Evolutionary conservation across 2,329 filamentous ascomycete species (phyloP).

Genomic region (Arthrobotrys iridis): DNA sequence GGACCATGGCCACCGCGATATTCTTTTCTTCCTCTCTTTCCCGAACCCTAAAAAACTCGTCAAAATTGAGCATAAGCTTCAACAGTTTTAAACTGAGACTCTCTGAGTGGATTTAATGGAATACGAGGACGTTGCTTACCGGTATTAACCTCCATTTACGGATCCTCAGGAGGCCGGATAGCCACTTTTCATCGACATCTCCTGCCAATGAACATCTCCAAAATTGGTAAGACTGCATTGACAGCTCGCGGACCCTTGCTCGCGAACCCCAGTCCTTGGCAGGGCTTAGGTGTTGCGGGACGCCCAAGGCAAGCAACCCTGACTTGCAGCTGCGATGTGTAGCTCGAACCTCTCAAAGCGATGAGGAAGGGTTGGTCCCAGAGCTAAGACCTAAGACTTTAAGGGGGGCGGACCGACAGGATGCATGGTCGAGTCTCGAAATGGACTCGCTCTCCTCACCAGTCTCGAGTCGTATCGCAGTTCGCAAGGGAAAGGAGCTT

Average conservation of each 20-base stretch:
- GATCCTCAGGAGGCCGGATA: neutral
- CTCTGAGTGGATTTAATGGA: neutral
- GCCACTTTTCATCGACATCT: slow-evolving; percentile 3
- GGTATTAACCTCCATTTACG: neutral
- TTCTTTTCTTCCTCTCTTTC: too few relatives aligned
- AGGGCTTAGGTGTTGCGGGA: slow-evolving; percentile 43
- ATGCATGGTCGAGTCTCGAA: slow-evolving; percentile 20
- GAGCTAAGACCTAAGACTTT: slow-evolving; percentile 34
- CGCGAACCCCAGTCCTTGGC: slow-evolving; percentile 39
- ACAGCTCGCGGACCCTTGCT: slow-evolving; percentile 25
- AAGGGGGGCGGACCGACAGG: slow-evolving; percentile 26
- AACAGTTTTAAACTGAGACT: slow-evolving; percentile 39
- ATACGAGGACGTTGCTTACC: neutral
- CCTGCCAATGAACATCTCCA: slow-evolving; percentile 16
- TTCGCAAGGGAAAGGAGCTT: slow-evolving; percentile 35
- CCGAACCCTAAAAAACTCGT: slow-evolving; percentile 2
- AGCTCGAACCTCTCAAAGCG: slow-evolving; percentile 42
- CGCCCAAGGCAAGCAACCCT: slow-evolving; percentile 35
- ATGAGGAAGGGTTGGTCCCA: slow-evolving; percentile 15
- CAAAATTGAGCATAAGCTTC: slow-evolving; percentile 28
- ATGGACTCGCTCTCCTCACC: slow-evolving; percentile 15
- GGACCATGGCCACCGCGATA: slow-evolving; percentile 37
- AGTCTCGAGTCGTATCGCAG: slow-evolving; percentile 31
- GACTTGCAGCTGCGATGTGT: slow-evolving; percentile 34
- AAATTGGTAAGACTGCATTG: slow-evolving; percentile 53